phyloP scores from a whole-genome alignment of 768 basidiomycete genomes.

The Mycena rebaudengoi region DNA sequence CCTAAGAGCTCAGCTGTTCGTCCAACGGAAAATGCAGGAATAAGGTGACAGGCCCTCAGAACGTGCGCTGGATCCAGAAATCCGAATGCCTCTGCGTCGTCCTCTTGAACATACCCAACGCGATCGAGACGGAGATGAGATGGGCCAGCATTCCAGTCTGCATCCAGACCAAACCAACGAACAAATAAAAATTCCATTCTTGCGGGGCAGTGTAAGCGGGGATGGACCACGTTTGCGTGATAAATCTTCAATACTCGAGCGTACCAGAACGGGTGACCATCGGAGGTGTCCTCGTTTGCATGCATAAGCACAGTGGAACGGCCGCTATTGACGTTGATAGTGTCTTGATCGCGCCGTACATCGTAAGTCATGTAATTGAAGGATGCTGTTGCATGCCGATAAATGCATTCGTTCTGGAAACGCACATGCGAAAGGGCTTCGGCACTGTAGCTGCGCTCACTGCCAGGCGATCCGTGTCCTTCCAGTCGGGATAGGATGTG shows the following conservation, averaged over 20 bases:
- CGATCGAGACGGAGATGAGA: slow-evolving; percentile 6
- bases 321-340: slow-evolving; percentile 38
- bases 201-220: neutral
- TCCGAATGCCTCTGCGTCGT: slow-evolving; percentile 45
- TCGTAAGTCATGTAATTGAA: slow-evolving; percentile 56
- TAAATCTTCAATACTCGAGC: slow-evolving; percentile 34
- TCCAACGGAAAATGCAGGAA: slow-evolving; percentile 46
- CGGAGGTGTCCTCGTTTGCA: neutral
- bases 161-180: slow-evolving; percentile 33
- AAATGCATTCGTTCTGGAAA: slow-evolving; percentile 29
- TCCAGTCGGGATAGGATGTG: neutral
- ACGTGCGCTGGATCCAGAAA: slow-evolving; percentile 55
- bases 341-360: slow-evolving; percentile 44
- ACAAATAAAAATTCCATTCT: slow-evolving; percentile 46
- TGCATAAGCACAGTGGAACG: slow-evolving; percentile 33
- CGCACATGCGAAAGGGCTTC: too few species aligned
- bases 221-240: slow-evolving; percentile 35
- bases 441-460: too few species aligned
- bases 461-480: too few species aligned
- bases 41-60: slow-evolving; percentile 49
- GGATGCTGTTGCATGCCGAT: slow-evolving; percentile 37
- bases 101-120: slow-evolving; percentile 40
- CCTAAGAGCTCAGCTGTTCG: slow-evolving; percentile 1
- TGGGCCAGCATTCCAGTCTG: neutral
- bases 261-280: slow-evolving; percentile 38